phyloP scores from a whole-genome alignment of 1,284 basidiomycete genomes.

The Sporisorium sorghi region DNA sequence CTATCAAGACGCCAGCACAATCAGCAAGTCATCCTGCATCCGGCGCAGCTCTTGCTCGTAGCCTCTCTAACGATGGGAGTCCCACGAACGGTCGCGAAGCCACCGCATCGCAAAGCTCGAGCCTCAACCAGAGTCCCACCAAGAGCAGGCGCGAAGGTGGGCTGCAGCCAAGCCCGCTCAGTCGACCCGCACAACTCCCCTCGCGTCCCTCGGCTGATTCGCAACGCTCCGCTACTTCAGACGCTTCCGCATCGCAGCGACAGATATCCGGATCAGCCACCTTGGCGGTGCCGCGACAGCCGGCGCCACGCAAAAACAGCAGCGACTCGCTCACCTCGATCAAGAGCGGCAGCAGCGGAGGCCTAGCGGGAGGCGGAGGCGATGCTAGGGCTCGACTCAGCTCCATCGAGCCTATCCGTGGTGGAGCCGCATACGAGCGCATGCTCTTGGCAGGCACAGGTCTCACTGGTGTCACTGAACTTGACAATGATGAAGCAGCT shows the following conservation, averaged over 20 bases:
- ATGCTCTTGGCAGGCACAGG: conserved; percentile 63
- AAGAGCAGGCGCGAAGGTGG: conserved; percentile 32
- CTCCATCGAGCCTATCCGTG: conserved; percentile 60
- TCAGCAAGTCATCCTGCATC: neutral
- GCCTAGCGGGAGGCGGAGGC: conserved; percentile 32
- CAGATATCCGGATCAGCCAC: conserved; percentile 8
- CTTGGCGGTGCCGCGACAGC: conserved; percentile 23
- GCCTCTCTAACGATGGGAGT: conserved; percentile 10
- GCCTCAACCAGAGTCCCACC: conserved; percentile 16
- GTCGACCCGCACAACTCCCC: conserved; percentile 26
- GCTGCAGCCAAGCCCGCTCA: conserved; percentile 32
- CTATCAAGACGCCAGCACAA: conserved; percentile 6
- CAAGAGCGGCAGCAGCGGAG: conserved; percentile 27
- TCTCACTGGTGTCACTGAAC: conserved; percentile 51
- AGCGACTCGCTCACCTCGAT: conserved; percentile 26
- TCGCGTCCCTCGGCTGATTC: conserved; percentile 22
- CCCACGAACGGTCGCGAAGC: neutral
- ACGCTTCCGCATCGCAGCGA: neutral
- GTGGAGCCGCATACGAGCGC: conserved; percentile 62
- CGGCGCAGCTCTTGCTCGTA: conserved; percentile 11
- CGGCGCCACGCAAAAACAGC: conserved; percentile 30
- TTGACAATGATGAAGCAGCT: conserved; percentile 51
- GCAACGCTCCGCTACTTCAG: conserved; percentile 13
- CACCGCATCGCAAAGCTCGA: conserved; percentile 14
- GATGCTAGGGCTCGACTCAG: conserved; percentile 61